These are phyloP conservation scores for Melanogaster broomeanus DNA, from an alignment of 768 basidiomycete species.

Conservation along the genomic window DNA sequence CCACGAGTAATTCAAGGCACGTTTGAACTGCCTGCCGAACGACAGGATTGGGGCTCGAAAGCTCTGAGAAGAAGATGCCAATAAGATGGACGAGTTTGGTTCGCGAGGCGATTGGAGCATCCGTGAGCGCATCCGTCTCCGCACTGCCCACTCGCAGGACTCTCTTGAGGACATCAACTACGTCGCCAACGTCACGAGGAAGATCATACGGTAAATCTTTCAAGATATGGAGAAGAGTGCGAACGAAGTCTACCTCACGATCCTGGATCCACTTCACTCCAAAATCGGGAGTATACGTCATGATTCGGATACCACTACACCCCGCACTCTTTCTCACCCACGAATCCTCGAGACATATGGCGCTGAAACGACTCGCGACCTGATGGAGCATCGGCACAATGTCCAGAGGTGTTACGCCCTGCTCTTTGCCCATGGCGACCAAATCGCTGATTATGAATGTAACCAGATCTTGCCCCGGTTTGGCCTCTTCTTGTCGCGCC, in stretches of 20 bases:
- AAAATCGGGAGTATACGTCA: slow-evolving; percentile 70
- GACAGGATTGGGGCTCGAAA: slow-evolving; percentile 82
- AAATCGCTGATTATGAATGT: slow-evolving; percentile 67
- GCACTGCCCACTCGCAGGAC: slow-evolving; percentile 64
- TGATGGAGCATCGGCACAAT: slow-evolving; percentile 74
- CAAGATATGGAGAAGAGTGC: slow-evolving; percentile 86
- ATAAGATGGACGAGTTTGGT: slow-evolving; percentile 68
- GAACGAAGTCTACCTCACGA: slow-evolving; percentile 86
- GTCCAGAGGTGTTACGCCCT: slow-evolving; percentile 51
- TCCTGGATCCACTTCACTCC: slow-evolving; percentile 81
- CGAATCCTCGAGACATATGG: slow-evolving; percentile 87
- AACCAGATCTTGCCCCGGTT: slow-evolving; percentile 61
- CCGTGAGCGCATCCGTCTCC: slow-evolving; percentile 46
- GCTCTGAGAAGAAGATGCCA: slow-evolving; percentile 85
- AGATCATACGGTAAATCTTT: slow-evolving; percentile 94
- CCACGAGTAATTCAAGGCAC: slow-evolving; percentile 76
- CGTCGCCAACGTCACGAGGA: slow-evolving; percentile 77
- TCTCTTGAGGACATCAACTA: slow-evolving; percentile 71
- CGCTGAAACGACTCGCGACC: slow-evolving; percentile 78
- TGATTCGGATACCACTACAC: slow-evolving; percentile 79
- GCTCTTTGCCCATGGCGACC: slow-evolving; percentile 51
- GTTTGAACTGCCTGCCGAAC: slow-evolving; percentile 84
- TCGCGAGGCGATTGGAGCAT: slow-evolving; percentile 43
- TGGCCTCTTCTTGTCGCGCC: slow-evolving; percentile 61
- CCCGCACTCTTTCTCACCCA: slow-evolving; percentile 92